phyloP scores from a whole-genome alignment of 441 rosid species.

The Bocquillonia castaneifolia region DNA sequence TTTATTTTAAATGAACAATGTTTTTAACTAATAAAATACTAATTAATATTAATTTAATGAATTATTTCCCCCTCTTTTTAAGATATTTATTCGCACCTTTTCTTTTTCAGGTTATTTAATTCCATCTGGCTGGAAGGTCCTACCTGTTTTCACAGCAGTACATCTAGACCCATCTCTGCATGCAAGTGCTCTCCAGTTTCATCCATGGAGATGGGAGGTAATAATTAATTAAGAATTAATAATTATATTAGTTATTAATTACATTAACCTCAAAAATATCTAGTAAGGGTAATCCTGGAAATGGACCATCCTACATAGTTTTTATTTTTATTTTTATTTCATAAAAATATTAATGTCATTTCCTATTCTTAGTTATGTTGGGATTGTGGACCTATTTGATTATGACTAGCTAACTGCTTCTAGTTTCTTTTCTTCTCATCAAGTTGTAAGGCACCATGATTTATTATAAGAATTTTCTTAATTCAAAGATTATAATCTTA shows the following conservation, averaged over 20 bases:
- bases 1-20: too few relatives aligned
- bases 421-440: neutral
- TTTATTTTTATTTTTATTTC: neutral
- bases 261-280: neutral
- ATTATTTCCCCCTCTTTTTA: neutral
- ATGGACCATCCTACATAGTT: slow-evolving; percentile 2
- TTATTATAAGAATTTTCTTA: neutral
- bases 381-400: slow-evolving; percentile 17
- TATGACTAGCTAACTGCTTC: slow-evolving; percentile 15
- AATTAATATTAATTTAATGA: too few relatives aligned
- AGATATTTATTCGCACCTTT: too few relatives aligned
- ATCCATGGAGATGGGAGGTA: slow-evolving; percentile 79
- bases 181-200: slow-evolving; percentile 37
- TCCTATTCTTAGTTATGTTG: neutral
- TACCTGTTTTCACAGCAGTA: slow-evolving; percentile 52
- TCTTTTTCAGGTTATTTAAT: slow-evolving; percentile 38
- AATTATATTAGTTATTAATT: neutral
- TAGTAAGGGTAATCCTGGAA: slow-evolving; percentile 6
- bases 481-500: too few relatives aligned
- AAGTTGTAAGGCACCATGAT: slow-evolving; percentile 3
- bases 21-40: too few relatives aligned
- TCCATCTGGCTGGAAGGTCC: slow-evolving; percentile 62
- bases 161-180: slow-evolving; percentile 47
- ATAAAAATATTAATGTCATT: neutral
- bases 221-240: neutral